These are phyloP conservation scores for Cicer bijugum DNA, from an alignment of 306 rosid genomes.

Conservation along the genomic window DNA sequence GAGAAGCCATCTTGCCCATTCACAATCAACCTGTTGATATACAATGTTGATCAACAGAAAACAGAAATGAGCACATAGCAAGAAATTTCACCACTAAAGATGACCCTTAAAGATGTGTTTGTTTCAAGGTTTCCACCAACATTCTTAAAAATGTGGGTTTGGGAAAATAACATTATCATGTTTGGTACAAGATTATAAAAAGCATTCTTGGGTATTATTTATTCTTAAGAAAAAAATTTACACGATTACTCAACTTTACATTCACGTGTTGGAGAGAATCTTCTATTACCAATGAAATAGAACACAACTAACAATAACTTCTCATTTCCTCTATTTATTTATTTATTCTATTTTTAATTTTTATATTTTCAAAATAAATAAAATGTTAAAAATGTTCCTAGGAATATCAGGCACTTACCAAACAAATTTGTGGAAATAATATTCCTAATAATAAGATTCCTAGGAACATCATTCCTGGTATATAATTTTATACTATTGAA, in stretches of 20 bases:
- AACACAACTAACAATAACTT: not conserved
- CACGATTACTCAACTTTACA: not conserved
- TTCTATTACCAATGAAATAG: not conserved
- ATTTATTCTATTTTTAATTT: not conserved
- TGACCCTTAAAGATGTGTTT: not conserved
- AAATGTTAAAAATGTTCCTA: not conserved
- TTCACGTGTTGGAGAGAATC: not conserved
- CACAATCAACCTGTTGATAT: constrained; percentile 76
- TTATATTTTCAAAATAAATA: not conserved
- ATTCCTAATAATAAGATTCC: not conserved
- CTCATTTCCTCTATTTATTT: not conserved
- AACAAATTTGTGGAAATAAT: constrained; percentile 1
- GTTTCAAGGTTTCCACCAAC: constrained; percentile 8
- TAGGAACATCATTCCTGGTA: not conserved
- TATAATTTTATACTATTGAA: not conserved
- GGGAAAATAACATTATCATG: not conserved
- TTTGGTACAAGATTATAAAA: not conserved
- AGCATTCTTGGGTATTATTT: not conserved
- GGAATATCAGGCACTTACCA: not conserved
- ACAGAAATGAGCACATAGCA: not conserved
- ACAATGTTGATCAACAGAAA: constrained; percentile 44
- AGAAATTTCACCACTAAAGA: constrained; percentile 26
- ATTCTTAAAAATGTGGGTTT: not conserved
- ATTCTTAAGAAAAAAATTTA: not conserved
- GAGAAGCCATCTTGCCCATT: constrained; percentile 95